Percentiles rank a stretch among this genome's conserved stretches.
Conservation (phyloP, 75 land plant genomes). For the Chamaecyparis obtusa region DNA sequence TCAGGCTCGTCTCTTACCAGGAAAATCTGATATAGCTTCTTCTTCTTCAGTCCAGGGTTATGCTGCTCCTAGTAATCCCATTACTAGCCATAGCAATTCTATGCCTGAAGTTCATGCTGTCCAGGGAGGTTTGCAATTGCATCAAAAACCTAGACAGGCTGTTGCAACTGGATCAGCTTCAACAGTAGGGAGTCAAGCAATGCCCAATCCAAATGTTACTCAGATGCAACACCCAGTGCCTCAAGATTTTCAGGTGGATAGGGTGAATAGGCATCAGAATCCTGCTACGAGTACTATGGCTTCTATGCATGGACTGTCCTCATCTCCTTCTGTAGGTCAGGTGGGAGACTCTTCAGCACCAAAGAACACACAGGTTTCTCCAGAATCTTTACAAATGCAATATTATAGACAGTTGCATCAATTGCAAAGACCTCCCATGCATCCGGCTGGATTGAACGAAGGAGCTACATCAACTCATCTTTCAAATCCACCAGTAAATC, state of each 20-base stretch:
- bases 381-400: constrained; percentile 44
- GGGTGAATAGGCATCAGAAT: constrained; percentile 31
- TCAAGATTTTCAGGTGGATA: constrained; percentile 49
- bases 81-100: constrained; percentile 52
- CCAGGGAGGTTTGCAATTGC: constrained; percentile 32
- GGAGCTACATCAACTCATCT: background rate
- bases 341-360: constrained; percentile 18
- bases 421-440: constrained; percentile 26
- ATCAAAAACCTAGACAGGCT: constrained; percentile 30
- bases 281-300: constrained; percentile 40
- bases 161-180: constrained; percentile 36
- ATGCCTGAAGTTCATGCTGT: constrained; percentile 55
- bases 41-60: constrained; percentile 29
- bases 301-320: constrained; percentile 27
- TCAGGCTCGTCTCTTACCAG: constrained; percentile 35
- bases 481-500: constrained; percentile 27
- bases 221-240: constrained; percentile 27
- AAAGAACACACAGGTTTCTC: constrained; percentile 22
- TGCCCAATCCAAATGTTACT: constrained; percentile 20
- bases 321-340: constrained; percentile 30
- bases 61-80: constrained; percentile 27
- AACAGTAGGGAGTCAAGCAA: constrained; percentile 17
- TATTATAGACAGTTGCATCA: constrained; percentile 32
- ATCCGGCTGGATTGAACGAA: constrained; percentile 24
- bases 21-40: constrained; percentile 35